Conservation (phyloP, 2,329 filamentous ascomycete genomes). For the Ascosphaera apis region DNA sequence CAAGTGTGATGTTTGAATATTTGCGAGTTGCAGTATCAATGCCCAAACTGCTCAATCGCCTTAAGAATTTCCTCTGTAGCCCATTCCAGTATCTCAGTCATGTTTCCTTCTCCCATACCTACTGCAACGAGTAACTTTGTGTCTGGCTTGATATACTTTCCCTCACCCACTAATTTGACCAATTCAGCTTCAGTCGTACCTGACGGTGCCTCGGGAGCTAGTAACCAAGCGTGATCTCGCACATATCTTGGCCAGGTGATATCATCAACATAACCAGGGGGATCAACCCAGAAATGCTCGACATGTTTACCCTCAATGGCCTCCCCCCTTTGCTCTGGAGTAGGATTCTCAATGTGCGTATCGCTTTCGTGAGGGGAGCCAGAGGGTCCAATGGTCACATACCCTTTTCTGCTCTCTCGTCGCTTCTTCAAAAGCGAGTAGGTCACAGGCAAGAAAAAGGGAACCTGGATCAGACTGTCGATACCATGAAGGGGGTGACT, state of each 20-base stretch:
- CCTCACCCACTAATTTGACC: slow-evolving; percentile 13
- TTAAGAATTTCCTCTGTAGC: slow-evolving; percentile 38
- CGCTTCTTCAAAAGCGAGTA: slow-evolving; percentile 25
- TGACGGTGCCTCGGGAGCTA: slow-evolving; percentile 45
- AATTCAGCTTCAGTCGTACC: slow-evolving; percentile 17
- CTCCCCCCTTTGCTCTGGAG: slow-evolving; percentile 1
- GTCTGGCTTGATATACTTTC: slow-evolving; percentile 22
- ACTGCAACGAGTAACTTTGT: slow-evolving; percentile 23
- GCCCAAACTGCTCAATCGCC: slow-evolving; percentile 10
- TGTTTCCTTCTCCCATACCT: slow-evolving; percentile 29
- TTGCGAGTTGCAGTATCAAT: too few species aligned
- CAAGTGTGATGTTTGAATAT: too few species aligned
- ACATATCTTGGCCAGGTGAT: slow-evolving; percentile 95
- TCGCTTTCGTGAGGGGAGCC: slow-evolving; percentile 7
- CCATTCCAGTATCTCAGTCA: slow-evolving; percentile 43
- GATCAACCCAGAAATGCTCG: slow-evolving; percentile 75
- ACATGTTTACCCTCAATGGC: slow-evolving; percentile 3
- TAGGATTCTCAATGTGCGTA: neutral
- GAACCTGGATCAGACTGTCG: slow-evolving; percentile 37
- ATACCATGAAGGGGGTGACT: slow-evolving; percentile 11
- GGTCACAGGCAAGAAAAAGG: slow-evolving; percentile 52
- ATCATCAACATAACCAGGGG: slow-evolving; percentile 78
- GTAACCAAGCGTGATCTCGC: slow-evolving; percentile 57
- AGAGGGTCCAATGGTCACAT: slow-evolving; percentile 23
- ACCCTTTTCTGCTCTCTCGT: slow-evolving; percentile 20